A percentile compares a stretch with the other conserved stretches of the same genome.
Conservation (phyloP, 768 basidiomycete genomes). For the Suillus placidus region DNA sequence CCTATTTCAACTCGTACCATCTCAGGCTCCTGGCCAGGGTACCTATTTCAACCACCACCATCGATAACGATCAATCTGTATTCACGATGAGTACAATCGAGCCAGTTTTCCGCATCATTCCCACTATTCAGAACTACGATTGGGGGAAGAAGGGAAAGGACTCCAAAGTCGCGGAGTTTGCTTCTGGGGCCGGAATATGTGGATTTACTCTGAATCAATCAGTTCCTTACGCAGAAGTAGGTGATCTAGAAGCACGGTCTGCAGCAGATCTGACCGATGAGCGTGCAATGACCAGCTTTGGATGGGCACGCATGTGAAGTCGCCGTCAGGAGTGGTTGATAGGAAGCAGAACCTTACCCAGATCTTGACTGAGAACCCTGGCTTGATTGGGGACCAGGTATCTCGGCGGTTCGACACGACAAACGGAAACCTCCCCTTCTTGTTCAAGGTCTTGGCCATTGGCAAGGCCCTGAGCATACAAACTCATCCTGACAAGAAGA, state of each 20-base stretch:
- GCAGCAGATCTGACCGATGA: slow-evolving; percentile 14
- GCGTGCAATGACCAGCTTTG: slow-evolving; percentile 63
- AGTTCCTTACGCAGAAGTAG: slow-evolving; percentile 91
- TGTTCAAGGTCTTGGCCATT: slow-evolving; percentile 92
- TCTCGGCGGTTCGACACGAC: slow-evolving; percentile 54
- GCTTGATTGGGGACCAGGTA: slow-evolving; percentile 67
- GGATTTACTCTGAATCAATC: slow-evolving; percentile 69
- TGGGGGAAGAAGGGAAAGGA: slow-evolving; percentile 87
- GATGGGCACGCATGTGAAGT: slow-evolving; percentile 96
- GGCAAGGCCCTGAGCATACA: slow-evolving; percentile 90
- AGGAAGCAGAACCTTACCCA: slow-evolving; percentile 54
- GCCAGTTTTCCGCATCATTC: slow-evolving; percentile 75
- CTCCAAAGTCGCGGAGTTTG: slow-evolving; percentile 90
- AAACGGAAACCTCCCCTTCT: slow-evolving; percentile 79
- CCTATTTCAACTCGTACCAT: background rate
- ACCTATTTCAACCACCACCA: slow-evolving; percentile 3
- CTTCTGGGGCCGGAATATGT: slow-evolving; percentile 58
- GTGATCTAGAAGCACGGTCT: slow-evolving; percentile 22
- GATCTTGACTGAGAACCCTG: slow-evolving; percentile 65
- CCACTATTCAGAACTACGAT: slow-evolving; percentile 89
- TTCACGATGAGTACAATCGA: slow-evolving; percentile 28
- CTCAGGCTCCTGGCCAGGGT: too few relatives aligned
- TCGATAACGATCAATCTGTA: slow-evolving; percentile 10
- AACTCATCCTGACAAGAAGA: slow-evolving; percentile 86
- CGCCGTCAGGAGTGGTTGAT: slow-evolving; percentile 58